phyloP scores from a whole-genome alignment of 768 basidiomycete species.

The Asterophora parasitica region DNA sequence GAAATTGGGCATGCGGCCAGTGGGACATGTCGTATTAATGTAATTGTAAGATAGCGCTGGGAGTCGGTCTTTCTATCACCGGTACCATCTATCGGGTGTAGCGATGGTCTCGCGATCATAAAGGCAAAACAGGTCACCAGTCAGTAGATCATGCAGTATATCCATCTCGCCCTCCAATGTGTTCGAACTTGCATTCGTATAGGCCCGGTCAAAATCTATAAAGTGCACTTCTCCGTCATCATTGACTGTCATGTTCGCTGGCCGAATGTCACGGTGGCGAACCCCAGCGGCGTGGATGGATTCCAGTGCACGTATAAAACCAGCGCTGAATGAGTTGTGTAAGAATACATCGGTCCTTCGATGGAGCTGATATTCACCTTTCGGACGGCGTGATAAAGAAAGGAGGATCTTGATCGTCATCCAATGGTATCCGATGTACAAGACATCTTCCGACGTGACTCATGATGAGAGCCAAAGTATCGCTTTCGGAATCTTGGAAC shows the following conservation, averaged over 20 bases:
- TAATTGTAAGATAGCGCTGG: too few relatives aligned
- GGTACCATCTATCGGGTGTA: too few relatives aligned
- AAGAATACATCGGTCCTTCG: too few relatives aligned
- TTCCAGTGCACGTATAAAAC: slow-evolving; percentile 12
- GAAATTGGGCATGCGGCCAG: too few relatives aligned
- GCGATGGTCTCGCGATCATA: too few relatives aligned
- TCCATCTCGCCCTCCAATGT: too few relatives aligned
- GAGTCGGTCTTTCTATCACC: too few relatives aligned
- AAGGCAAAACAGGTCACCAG: too few relatives aligned
- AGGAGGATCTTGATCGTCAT: neutral
- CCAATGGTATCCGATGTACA: slow-evolving; percentile 1
- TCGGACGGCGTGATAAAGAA: slow-evolving; percentile 1
- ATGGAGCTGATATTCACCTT: neutral
- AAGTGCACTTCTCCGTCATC: slow-evolving; percentile 15
- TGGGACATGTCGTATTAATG: too few relatives aligned
- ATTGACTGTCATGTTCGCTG: slow-evolving; percentile 19
- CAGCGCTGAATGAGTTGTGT: slow-evolving; percentile 14
- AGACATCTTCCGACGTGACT: slow-evolving; percentile 8
- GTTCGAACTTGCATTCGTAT: slow-evolving; percentile 4
- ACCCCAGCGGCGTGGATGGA: slow-evolving; percentile 22
- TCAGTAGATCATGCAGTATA: too few relatives aligned
- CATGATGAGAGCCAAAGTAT: slow-evolving; percentile 16
- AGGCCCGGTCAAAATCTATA: slow-evolving; percentile 24
- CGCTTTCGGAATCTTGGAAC: slow-evolving; percentile 14
- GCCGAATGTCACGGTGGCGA: slow-evolving; percentile 21